Base-by-base conservation (phyloP, 768 basidiomycete species). In the Phylloporus rhodoxanthus region DNA sequence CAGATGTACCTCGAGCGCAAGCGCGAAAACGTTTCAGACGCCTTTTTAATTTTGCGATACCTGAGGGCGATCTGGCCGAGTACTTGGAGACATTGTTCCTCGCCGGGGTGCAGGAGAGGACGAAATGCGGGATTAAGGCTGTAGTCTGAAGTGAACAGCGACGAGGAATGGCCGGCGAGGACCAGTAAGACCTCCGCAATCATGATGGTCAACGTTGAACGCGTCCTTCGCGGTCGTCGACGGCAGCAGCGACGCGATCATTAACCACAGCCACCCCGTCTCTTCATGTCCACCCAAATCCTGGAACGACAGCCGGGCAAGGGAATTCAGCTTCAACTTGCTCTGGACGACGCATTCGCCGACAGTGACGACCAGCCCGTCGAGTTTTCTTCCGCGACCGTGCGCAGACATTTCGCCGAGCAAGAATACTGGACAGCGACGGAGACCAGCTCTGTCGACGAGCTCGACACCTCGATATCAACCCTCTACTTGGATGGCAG, bases 161-260 rank as follows among this genome's bases (percentile, higher is more conserved):
- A 87, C 0, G 93, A 94, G 5, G 80, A 75, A 70, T 96, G 91
- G 32, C 92, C 93, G 3, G 87, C 83, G 42, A 96, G 82, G 46
- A 93, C 75, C 50, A 93, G 80, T 39, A 95, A 77, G 48, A 94
- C 73, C 69, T 95, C 93, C 57, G 91, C 85, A 55, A 94, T 88
- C 92, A 94, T 92, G 33, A 23, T 37, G 34, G 40, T n/a, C 25
- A 25, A 10, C 23, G 40, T 26, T 11, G 26, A 10, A 42, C 25
- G 36, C 9, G 38, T 13, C 19, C 29, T 38, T 33, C 33, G 33
- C 30, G 32, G 8, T 36, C 33, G 43, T n/a, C 21, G 21, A n/a
- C n/a, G 32, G 1, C n/a, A 34, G 26, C 23, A 10, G n/a, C 21
- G 13, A 33, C 34, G 23, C 9, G 9, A 28, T 34, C 21, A 17